phyloP scores from a whole-genome alignment of 2,329 filamentous ascomycete genomes.

The Juglanconis oblonga region DNA sequence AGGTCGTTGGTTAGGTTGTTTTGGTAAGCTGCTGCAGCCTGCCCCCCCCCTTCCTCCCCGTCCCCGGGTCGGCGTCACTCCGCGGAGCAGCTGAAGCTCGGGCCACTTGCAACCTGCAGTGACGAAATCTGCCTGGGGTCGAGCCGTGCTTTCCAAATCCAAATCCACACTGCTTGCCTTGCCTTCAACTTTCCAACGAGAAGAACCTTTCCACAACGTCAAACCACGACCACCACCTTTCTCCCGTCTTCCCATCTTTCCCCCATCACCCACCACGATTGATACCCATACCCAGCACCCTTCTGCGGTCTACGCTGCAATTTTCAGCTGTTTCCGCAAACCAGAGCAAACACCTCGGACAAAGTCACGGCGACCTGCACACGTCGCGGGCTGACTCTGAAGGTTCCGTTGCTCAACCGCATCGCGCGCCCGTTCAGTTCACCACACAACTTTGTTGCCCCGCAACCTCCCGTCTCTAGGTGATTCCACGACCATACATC shows the following conservation, averaged over 20 bases:
- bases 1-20: no score
- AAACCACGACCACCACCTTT: neutral
- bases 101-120: neutral
- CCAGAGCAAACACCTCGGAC: neutral
- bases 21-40: no score
- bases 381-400: slow-evolving; percentile 12
- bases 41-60: no score
- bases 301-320: slow-evolving; percentile 1
- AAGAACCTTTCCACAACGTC: neutral
- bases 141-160: neutral
- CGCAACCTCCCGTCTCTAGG: neutral
- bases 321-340: neutral
- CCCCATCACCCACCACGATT: neutral
- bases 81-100: neutral
- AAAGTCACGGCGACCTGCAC: slow-evolving; percentile 19
- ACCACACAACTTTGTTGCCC: neutral
- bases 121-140: slow-evolving; percentile 1
- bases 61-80: no score
- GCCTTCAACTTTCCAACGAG: neutral
- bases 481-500: neutral
- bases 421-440: slow-evolving; percentile 5
- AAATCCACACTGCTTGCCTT: neutral
- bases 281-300: neutral
- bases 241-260: neutral
- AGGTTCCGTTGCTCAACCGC: slow-evolving; percentile 7